These are phyloP conservation scores for Paecilomyces sp. DNA, from an alignment of 2,329 filamentous ascomycete species.

Conservation along the genomic window DNA sequence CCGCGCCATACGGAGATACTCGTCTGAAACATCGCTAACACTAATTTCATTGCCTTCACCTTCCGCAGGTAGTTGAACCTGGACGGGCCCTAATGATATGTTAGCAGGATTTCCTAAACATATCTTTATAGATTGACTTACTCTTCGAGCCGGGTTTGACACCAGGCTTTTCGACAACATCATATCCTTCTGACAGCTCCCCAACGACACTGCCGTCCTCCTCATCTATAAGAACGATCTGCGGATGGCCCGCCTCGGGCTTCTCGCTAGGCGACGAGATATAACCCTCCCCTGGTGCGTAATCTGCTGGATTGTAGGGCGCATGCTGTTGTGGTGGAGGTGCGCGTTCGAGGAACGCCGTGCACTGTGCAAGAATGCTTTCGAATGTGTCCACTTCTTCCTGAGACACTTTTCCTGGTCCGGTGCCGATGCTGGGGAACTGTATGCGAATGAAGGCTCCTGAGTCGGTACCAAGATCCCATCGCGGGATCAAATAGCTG, in stretches of 20 bases:
- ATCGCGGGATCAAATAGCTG: conserved; percentile 90
- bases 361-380: conserved; percentile 96
- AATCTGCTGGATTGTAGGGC: conserved; percentile 74
- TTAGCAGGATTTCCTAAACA: neutral
- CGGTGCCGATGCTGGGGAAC: conserved; percentile 68
- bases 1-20: conserved; percentile 66
- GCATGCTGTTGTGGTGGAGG: conserved; percentile 47
- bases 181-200: conserved; percentile 75
- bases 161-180: conserved; percentile 67
- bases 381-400: conserved; percentile 96
- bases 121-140: conserved; percentile 35
- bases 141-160: conserved; percentile 87
- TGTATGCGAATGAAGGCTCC: conserved; percentile 91
- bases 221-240: conserved; percentile 90
- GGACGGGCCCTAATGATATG: conserved; percentile 36
- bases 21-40: conserved; percentile 42
- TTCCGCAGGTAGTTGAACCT: conserved; percentile 41
- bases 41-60: conserved; percentile 41
- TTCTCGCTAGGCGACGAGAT: conserved; percentile 36
- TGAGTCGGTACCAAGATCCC: conserved; percentile 82
- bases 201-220: conserved; percentile 94
- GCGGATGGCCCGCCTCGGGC: conserved; percentile 48
- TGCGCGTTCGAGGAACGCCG: conserved; percentile 83
- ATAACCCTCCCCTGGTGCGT: conserved; percentile 72
- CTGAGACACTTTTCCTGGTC: conserved; percentile 60